These are phyloP conservation scores for Trichosporon ovoides DNA, from an alignment of 1,284 basidiomycete genomes.

Conservation along the genomic window DNA sequence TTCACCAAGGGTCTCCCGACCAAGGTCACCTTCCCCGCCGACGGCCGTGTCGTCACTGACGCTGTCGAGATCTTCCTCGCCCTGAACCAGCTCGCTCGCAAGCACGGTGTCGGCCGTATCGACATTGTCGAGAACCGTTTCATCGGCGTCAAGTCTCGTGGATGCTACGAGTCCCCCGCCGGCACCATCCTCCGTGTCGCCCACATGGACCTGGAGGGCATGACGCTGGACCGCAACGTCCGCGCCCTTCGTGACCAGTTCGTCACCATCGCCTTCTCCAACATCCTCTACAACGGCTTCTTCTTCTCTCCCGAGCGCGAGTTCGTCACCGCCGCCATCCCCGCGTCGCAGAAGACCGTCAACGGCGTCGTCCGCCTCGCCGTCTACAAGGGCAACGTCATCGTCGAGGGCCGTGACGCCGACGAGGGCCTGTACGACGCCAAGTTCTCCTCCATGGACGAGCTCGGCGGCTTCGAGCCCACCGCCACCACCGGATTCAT, in stretches of 20 bases:
- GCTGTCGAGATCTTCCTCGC: slow-evolving; percentile 88
- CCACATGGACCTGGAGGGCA: slow-evolving; percentile 94
- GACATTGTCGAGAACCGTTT: slow-evolving; percentile 99
- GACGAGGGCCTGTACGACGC: slow-evolving; percentile 91
- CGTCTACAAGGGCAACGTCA: slow-evolving; percentile 93
- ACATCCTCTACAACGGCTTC: slow-evolving; percentile 85
- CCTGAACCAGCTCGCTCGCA: slow-evolving; percentile 86
- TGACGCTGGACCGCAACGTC: slow-evolving; percentile 96
- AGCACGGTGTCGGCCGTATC: slow-evolving; percentile 92
- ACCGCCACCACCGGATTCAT: slow-evolving; percentile 90
- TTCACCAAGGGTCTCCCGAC: slow-evolving; percentile 81
- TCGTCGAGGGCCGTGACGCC: slow-evolving; percentile 86
- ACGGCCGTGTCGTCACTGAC: slow-evolving; percentile 65
- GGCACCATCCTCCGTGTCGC: slow-evolving; percentile 93
- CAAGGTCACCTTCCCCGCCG: slow-evolving; percentile 60
- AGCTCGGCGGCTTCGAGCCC: slow-evolving; percentile 93
- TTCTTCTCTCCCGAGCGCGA: slow-evolving; percentile 98
- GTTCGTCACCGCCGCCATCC: slow-evolving; percentile 82
- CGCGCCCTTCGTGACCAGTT: slow-evolving; percentile 92
- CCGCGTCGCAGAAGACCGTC: slow-evolving; percentile 90
- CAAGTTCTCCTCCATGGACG: slow-evolving; percentile 96
- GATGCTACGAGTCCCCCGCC: slow-evolving; percentile 96
- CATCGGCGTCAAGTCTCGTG: slow-evolving; percentile 97
- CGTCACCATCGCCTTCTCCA: slow-evolving; percentile 80
- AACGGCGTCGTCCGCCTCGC: slow-evolving; percentile 88